These are phyloP conservation scores for Geosiphon pyriformis DNA, from an alignment of 192 early-diverging fungal species.

Conservation along the genomic window DNA sequence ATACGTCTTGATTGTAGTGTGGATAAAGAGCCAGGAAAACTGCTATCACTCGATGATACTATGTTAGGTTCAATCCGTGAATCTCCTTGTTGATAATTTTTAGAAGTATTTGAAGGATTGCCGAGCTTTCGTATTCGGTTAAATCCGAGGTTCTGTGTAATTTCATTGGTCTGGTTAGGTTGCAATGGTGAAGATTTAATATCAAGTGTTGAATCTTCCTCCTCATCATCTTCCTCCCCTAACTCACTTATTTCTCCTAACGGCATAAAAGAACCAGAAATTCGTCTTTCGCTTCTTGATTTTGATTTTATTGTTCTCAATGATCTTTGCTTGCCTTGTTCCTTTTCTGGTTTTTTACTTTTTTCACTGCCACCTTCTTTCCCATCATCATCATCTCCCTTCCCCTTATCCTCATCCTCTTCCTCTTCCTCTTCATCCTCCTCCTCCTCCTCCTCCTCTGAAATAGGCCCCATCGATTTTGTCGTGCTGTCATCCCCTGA, in stretches of 20 bases:
- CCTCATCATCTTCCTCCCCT: not conserved
- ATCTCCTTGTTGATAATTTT: not conserved
- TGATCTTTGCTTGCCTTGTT: too few relatives aligned
- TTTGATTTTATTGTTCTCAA: too few relatives aligned
- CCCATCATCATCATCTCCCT: not conserved
- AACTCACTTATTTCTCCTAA: not conserved
- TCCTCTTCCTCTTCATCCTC: conserved; percentile 9
- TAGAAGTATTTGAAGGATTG: not conserved
- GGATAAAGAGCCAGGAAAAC: not conserved
- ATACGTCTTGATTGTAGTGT: conserved; percentile 21
- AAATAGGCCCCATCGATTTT: not conserved
- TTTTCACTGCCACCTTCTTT: not conserved
- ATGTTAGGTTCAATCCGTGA: not conserved
- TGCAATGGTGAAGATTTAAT: not conserved
- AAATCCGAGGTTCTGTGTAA: not conserved
- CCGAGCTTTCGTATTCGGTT: not conserved
- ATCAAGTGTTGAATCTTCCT: not conserved
- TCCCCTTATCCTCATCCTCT: conserved; percentile 5
- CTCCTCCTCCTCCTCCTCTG: conserved; percentile 9
- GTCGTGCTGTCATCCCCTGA: not conserved
- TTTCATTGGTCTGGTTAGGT: not conserved
- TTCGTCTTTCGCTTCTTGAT: not conserved
- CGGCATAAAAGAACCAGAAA: not conserved
- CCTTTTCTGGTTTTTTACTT: not conserved
- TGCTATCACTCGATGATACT: not conserved